Evolutionary conservation across 108 stramenopile genomes (phyloP).

Genomic region (Chaetoceros tenuissimus): DNA sequence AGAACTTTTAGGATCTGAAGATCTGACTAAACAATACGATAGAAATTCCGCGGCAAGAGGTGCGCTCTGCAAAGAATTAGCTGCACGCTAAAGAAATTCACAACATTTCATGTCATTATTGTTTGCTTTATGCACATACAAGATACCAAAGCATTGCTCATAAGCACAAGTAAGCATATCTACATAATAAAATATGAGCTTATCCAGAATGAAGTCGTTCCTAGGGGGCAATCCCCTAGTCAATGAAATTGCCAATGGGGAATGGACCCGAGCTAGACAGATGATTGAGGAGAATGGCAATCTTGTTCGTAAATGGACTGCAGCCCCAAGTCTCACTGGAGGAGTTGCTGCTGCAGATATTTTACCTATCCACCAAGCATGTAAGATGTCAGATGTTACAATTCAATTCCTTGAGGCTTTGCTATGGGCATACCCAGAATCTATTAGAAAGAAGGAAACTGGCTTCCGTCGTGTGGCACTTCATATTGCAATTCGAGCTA

Average conservation of each 20-base stretch:
- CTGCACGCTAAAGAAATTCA: too few species aligned
- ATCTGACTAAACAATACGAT: too few species aligned
- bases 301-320: not conserved
- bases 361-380: not conserved
- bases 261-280: not conserved
- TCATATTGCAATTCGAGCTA: conserved; percentile 5
- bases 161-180: not conserved
- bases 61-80: too few species aligned
- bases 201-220: not conserved
- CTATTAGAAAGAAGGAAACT: conserved; percentile 3
- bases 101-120: too few species aligned
- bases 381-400: not conserved
- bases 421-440: not conserved
- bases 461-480: conserved; percentile 3
- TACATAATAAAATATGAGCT: not conserved
- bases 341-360: not conserved
- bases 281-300: not conserved
- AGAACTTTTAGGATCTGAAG: too few species aligned
- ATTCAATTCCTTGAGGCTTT: conserved; percentile 1
- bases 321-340: not conserved
- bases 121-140: too few species aligned
- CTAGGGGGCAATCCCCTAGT: not conserved
- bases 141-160: not conserved
- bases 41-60: too few species aligned
- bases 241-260: not conserved